Evolutionary conservation across 2,329 filamentous ascomycete species (phyloP).

Genomic region (Alternaria gaisen): DNA sequence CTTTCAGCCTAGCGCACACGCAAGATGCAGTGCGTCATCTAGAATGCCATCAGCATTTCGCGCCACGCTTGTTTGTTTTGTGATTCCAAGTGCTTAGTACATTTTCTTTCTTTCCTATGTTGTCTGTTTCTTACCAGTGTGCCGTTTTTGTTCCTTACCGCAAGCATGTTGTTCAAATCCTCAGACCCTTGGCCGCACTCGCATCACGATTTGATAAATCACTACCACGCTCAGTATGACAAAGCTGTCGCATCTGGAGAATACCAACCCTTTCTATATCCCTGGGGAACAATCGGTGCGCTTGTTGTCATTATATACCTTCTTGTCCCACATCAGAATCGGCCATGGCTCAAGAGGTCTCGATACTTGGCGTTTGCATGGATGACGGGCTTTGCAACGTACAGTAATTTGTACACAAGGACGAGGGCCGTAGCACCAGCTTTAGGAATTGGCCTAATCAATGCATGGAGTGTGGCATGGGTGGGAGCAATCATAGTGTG

Average conservation of each 20-base stretch:
- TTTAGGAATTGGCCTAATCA: slow-evolving; percentile 64
- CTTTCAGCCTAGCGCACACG: slow-evolving; percentile 32
- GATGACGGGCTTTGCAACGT: slow-evolving; percentile 55
- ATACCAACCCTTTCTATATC: slow-evolving; percentile 56
- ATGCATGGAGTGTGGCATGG: slow-evolving; percentile 65
- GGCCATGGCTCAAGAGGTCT: slow-evolving; percentile 50
- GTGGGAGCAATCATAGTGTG: slow-evolving; percentile 62
- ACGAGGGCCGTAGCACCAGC: slow-evolving; percentile 61
- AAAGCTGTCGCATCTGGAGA: slow-evolving; percentile 50
- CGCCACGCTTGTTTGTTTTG: slow-evolving; percentile 28
- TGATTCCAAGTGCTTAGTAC: not conserved
- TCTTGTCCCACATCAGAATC: slow-evolving; percentile 58
- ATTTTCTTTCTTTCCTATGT: slow-evolving; percentile 4
- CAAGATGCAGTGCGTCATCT: slow-evolving; percentile 43
- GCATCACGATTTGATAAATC: slow-evolving; percentile 43
- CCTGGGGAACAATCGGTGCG: slow-evolving; percentile 52
- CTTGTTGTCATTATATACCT: slow-evolving; percentile 59
- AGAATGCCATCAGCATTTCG: slow-evolving; percentile 7
- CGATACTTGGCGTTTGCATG: slow-evolving; percentile 58
- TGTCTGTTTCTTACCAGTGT: slow-evolving; percentile 9
- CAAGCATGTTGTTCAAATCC: slow-evolving; percentile 23
- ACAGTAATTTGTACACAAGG: slow-evolving; percentile 56
- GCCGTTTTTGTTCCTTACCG: slow-evolving; percentile 3
- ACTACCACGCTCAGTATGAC: slow-evolving; percentile 54
- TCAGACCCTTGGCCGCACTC: slow-evolving; percentile 41